phyloP scores from a whole-genome alignment of 345 rosid species.

The Linum usitatissimum region DNA sequence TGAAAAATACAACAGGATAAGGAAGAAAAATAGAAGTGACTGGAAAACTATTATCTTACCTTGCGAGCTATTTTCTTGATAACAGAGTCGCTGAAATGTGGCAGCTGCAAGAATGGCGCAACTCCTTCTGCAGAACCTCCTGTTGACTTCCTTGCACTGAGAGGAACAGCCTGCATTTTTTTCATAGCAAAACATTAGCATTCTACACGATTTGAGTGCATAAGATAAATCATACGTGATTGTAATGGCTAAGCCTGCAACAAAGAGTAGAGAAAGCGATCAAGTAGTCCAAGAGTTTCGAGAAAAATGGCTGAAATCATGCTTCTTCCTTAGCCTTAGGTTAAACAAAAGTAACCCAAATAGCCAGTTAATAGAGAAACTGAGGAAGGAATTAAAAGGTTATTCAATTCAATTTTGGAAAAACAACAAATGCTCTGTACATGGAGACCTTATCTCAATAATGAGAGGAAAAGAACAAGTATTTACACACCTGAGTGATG shows the following conservation, averaged over 20 bases:
- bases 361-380: not conserved
- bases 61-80: slow-evolving; percentile 88
- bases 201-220: too few relatives aligned
- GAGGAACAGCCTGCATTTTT: slow-evolving; percentile 77
- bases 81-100: slow-evolving; percentile 71
- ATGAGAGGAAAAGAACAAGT: not conserved
- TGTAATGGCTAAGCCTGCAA: too few relatives aligned
- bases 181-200: too few relatives aligned
- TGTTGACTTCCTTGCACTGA: slow-evolving; percentile 77
- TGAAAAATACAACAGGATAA: not conserved
- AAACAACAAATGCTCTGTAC: not conserved
- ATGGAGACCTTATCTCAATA: too few relatives aligned
- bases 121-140: slow-evolving; percentile 84
- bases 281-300: too few relatives aligned
- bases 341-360: slow-evolving; percentile 1
- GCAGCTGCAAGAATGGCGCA: slow-evolving; percentile 93
- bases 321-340: not conserved
- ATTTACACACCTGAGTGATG: slow-evolving; percentile 65
- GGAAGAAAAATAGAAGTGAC: too few relatives aligned
- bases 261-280: too few relatives aligned
- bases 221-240: too few relatives aligned
- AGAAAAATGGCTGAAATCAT: too few relatives aligned
- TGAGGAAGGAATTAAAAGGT: not conserved
- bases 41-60: slow-evolving; percentile 22
- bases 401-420: too few relatives aligned